A percentile compares a stretch with the other conserved stretches of the same genome.
phyloP scores from a whole-genome alignment of 208 protist species.

The Trypanosoma rangeli region DNA sequence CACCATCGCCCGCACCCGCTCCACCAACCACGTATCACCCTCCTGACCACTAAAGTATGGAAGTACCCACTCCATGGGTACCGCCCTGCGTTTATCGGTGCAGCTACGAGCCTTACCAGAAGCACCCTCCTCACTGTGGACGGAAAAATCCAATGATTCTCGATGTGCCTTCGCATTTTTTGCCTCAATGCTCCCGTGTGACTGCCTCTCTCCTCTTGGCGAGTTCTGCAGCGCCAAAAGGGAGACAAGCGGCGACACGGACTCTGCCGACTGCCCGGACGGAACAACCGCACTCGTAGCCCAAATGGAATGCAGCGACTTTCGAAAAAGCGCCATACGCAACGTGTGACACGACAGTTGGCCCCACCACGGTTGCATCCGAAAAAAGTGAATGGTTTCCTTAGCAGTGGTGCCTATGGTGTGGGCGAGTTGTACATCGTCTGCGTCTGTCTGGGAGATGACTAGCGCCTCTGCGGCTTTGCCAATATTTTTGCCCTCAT shows the following conservation, averaged over 20 bases:
- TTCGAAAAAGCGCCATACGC: slow-evolving; percentile 21
- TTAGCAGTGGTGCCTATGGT: slow-evolving; percentile 13
- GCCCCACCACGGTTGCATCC: slow-evolving; percentile 8
- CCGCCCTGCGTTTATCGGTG: slow-evolving; percentile 3
- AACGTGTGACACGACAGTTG: slow-evolving; percentile 24
- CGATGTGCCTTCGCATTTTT: not conserved
- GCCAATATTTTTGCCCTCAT: slow-evolving; percentile 1
- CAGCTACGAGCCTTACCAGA: not conserved
- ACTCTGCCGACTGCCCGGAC: not conserved
- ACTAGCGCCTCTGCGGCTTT: not conserved
- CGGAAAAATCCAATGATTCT: not conserved
- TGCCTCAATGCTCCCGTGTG: not conserved
- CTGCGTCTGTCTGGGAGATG: slow-evolving; percentile 12
- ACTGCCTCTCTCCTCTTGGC: not conserved
- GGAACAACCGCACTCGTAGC: slow-evolving; percentile 13
- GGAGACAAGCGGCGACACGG: not conserved
- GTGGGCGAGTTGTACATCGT: slow-evolving; percentile 11
- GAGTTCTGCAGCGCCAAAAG: not conserved
- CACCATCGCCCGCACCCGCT: slow-evolving; percentile 25
- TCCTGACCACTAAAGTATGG: slow-evolving; percentile 24
- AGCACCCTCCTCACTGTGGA: slow-evolving; percentile 7
- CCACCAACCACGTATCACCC: slow-evolving; percentile 24
- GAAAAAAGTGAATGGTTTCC: slow-evolving; percentile 10
- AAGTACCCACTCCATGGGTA: slow-evolving; percentile 14
- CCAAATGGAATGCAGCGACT: slow-evolving; percentile 18